These are phyloP conservation scores for Aspergillus ostianus DNA, from an alignment of 495 filamentous ascomycete genomes.

Conservation along the genomic window DNA sequence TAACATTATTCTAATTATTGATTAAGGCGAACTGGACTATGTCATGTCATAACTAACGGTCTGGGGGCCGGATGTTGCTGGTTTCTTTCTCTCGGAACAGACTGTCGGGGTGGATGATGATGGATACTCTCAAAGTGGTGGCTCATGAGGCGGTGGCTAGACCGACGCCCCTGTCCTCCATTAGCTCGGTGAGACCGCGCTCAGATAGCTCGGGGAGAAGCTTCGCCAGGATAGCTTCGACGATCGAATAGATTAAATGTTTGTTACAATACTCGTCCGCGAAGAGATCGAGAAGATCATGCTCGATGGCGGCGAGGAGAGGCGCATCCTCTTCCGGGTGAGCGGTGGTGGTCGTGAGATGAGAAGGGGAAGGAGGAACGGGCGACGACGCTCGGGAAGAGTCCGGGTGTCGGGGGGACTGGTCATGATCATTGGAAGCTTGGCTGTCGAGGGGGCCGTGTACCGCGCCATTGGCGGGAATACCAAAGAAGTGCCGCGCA, in stretches of 20 bases:
- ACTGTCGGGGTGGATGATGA: neutral
- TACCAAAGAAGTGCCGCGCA: conserved; percentile 40
- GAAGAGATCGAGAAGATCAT: conserved; percentile 66
- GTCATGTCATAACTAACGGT: neutral
- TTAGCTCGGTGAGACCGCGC: conserved; percentile 65
- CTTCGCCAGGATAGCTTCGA: conserved; percentile 75
- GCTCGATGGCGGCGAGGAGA: conserved; percentile 45
- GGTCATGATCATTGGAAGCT: conserved; percentile 9
- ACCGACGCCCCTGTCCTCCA: conserved; percentile 63
- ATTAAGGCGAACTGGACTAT: neutral
- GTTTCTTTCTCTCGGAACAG: neutral
- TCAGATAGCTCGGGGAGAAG: conserved; percentile 83
- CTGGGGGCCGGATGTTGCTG: neutral
- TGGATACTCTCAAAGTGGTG: no score
- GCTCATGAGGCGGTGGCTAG: conserved; percentile 13
- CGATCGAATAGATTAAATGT: conserved; percentile 73
- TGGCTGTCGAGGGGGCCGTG: conserved; percentile 4
- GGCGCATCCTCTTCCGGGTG: conserved; percentile 29
- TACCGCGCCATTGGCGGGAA: conserved; percentile 16
- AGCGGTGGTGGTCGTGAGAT: neutral
- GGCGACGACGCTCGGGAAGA: conserved; percentile 6
- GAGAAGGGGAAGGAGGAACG: neutral
- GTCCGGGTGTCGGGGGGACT: neutral
- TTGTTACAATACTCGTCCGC: conserved; percentile 84
- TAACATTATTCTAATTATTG: neutral